These are phyloP conservation scores for Penicillium frequentans DNA, from an alignment of 2,329 filamentous ascomycete genomes.

Conservation along the genomic window DNA sequence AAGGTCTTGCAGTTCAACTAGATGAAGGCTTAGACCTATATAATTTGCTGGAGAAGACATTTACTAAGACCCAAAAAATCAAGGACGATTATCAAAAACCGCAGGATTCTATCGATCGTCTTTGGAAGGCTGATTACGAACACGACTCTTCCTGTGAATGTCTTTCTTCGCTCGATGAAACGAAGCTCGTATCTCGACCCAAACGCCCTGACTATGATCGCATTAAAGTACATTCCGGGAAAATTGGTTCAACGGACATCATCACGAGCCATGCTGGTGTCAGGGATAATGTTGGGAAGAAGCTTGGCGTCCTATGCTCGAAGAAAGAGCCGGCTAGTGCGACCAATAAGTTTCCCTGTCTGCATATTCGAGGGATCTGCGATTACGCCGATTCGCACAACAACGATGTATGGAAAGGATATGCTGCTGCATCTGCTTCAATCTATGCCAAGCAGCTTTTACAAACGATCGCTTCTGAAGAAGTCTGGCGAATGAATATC, in stretches of 20 bases:
- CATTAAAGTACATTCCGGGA: neutral
- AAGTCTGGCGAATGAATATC: constrained; percentile 1
- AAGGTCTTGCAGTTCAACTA: neutral
- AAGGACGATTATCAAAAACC: neutral
- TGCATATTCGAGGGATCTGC: constrained; percentile 1
- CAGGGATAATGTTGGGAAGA: neutral
- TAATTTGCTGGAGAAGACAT: neutral
- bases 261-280: neutral
- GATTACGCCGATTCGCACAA: neutral
- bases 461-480: neutral
- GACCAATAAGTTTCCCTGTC: neutral
- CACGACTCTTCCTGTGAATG: neutral
- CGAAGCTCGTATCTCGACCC: neutral
- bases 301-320: neutral
- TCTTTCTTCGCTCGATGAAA: neutral
- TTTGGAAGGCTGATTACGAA: neutral
- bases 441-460: neutral
- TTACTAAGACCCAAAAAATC: constrained; percentile 1
- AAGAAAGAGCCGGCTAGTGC: neutral
- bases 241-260: neutral
- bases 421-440: neutral
- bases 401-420: neutral
- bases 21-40: neutral
- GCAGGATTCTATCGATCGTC: neutral
- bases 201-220: neutral